Conservation (phyloP, 306 rosid genomes). For the Quercus agrifolia region DNA sequence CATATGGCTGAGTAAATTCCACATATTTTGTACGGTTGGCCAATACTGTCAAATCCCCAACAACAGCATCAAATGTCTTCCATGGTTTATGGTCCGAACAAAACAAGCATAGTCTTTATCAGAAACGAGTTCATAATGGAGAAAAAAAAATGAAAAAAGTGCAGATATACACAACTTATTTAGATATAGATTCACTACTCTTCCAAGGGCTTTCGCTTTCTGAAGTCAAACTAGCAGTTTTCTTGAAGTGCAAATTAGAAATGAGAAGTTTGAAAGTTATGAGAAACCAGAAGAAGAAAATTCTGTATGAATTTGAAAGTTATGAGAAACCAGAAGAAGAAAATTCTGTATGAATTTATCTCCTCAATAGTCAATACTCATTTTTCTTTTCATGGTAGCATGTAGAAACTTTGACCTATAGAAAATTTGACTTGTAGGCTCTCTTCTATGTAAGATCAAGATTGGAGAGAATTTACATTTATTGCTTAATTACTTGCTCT, state of each 20-base stretch:
- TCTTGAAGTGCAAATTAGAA: not conserved
- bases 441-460: too few species aligned
- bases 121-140: slow-evolving; percentile 11
- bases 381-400: too few species aligned
- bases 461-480: too few species aligned
- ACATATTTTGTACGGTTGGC: slow-evolving; percentile 41
- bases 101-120: not conserved
- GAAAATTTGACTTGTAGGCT: too few species aligned
- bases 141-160: not conserved
- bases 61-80: slow-evolving; percentile 57
- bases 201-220: not conserved
- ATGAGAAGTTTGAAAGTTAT: not conserved
- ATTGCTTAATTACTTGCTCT: too few species aligned
- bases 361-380: not conserved
- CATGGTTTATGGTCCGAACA: slow-evolving; percentile 20
- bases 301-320: not conserved
- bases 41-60: slow-evolving; percentile 61
- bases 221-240: too few species aligned
- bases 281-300: not conserved
- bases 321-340: not conserved
- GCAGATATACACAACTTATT: too few species aligned
- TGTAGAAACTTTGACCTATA: too few species aligned
- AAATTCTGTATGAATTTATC: too few species aligned
- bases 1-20: slow-evolving; percentile 62
- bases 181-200: too few species aligned